A percentile compares a stretch with the other conserved stretches of the same genome.
Evolutionary conservation across 2,329 filamentous ascomycete genomes (phyloP).

Genomic region (Trichoderma citrinoviride): DNA sequence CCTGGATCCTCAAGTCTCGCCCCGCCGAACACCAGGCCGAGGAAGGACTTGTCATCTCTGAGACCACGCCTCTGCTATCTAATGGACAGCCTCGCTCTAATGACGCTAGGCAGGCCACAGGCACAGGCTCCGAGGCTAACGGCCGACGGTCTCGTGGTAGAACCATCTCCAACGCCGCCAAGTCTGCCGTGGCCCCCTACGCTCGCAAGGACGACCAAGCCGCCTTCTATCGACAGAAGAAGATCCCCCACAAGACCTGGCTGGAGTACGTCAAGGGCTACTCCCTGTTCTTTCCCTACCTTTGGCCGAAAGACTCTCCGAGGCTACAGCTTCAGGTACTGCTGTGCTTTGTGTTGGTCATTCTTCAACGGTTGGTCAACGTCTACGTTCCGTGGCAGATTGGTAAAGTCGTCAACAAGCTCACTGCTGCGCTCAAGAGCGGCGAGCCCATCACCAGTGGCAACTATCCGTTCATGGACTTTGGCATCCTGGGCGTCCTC

Average conservation of each 20-base stretch:
- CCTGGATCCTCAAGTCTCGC: conserved; percentile 42
- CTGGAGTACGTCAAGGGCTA: conserved; percentile 95
- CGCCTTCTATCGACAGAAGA: conserved; percentile 86
- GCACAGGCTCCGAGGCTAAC: conserved; percentile 26
- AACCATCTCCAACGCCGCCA: conserved; percentile 42
- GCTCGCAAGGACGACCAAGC: conserved; percentile 59
- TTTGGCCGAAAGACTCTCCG: conserved; percentile 82
- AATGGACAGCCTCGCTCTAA: conserved; percentile 40
- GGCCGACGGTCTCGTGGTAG: conserved; percentile 36
- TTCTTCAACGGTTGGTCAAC: conserved; percentile 81
- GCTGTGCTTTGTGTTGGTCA: conserved; percentile 75
- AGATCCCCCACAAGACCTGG: conserved; percentile 85
- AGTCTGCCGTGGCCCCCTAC: conserved; percentile 30
- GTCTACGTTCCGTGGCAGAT: conserved; percentile 81
- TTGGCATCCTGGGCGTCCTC: conserved; percentile 54
- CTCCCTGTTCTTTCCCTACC: conserved; percentile 89
- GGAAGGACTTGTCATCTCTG: conserved; percentile 44
- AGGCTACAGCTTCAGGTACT: conserved; percentile 75
- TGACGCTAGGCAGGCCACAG: conserved; percentile 34
- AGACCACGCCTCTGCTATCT: conserved; percentile 65
- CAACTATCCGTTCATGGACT: conserved; percentile 38
- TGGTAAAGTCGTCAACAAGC: conserved; percentile 71
- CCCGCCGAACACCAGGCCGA: conserved; percentile 40
- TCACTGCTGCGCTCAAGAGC: conserved; percentile 53
- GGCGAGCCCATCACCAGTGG: conserved; percentile 36